phyloP scores from a whole-genome alignment of 768 basidiomycete species.

The Phanerochaete sordida region DNA sequence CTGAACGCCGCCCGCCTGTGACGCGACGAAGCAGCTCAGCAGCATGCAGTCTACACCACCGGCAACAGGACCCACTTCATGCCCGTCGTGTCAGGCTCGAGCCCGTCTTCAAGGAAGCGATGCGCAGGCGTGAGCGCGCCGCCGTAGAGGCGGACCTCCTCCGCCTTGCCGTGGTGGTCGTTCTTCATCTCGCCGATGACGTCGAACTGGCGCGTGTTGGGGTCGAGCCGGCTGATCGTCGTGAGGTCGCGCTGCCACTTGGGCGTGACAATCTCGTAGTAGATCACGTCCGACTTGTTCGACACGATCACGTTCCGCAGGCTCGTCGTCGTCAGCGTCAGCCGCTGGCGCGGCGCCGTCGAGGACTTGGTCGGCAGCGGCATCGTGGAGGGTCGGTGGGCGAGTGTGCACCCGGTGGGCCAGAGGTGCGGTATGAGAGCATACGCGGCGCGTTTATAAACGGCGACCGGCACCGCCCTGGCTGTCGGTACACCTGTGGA shows the following conservation, averaged over 20 bases:
- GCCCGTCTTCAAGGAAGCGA: slow-evolving; percentile 27
- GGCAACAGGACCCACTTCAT: slow-evolving; percentile 1
- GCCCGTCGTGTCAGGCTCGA: slow-evolving; percentile 1
- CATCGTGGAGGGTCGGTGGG: slow-evolving; percentile 1
- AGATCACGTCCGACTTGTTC: slow-evolving; percentile 33
- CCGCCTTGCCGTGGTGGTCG: slow-evolving; percentile 24
- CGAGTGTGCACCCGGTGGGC: neutral
- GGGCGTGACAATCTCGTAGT: slow-evolving; percentile 39
- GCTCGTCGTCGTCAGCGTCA: slow-evolving; percentile 35
- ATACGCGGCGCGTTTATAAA: neutral
- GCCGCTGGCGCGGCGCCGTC: slow-evolving; percentile 19
- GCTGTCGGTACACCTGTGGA: neutral
- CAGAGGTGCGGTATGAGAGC: neutral
- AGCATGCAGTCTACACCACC: neutral
- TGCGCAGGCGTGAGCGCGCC: slow-evolving; percentile 24
- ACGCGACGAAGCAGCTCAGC: neutral
- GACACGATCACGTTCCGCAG: slow-evolving; percentile 36
- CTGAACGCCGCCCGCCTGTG: slow-evolving; percentile 21
- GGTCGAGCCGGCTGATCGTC: slow-evolving; percentile 30
- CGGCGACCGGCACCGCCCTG: too few species aligned
- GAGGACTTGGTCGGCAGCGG: neutral
- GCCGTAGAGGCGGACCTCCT: slow-evolving; percentile 28
- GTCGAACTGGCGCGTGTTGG: slow-evolving; percentile 26
- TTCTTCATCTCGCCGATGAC: slow-evolving; percentile 30
- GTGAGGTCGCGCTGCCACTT: slow-evolving; percentile 34